Conservation (phyloP, 495 filamentous ascomycete species). For the Hypomontagnella submonticulosa region DNA sequence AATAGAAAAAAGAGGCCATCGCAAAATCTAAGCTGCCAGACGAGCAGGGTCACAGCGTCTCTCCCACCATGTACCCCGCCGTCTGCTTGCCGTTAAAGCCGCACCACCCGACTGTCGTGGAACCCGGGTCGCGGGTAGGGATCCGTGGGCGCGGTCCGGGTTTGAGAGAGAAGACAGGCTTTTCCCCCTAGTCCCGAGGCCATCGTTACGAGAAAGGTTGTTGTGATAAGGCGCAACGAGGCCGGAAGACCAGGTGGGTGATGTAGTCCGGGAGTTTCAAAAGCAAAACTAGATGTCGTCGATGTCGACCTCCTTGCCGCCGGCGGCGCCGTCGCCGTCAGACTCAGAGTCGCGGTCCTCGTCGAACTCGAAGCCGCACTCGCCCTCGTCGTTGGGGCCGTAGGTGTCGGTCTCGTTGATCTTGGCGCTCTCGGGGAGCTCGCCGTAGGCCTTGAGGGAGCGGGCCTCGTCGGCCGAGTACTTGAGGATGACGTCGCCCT, state of each 20-base stretch:
- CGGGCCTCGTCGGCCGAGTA: conserved; percentile 98
- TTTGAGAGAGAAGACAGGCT: conserved; percentile 73
- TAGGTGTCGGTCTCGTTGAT: conserved; percentile 99
- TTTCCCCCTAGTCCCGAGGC: conserved; percentile 43
- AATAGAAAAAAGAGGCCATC: not conserved
- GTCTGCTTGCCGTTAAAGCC: conserved; percentile 33
- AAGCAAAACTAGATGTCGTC: conserved; percentile 71
- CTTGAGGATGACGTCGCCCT: conserved; percentile 99
- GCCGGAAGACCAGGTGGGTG: conserved; percentile 67
- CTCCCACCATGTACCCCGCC: conserved; percentile 59
- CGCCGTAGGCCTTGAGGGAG: conserved; percentile 87
- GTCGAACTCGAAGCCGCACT: conserved; percentile 87
- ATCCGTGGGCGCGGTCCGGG: conserved; percentile 38
- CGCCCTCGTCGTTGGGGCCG: conserved; percentile 74
- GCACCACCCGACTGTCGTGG: conserved; percentile 61
- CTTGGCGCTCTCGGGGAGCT: conserved; percentile 97
- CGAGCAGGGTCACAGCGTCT: conserved; percentile 56
- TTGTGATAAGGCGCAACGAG: conserved; percentile 31
- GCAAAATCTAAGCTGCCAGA: conserved; percentile 28
- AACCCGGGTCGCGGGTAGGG: conserved; percentile 40
- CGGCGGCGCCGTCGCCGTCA: conserved; percentile 68
- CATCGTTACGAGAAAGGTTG: not conserved
- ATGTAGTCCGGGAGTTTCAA: conserved; percentile 29
- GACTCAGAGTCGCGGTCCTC: conserved; percentile 83
- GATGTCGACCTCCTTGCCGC: conserved; percentile 74